phyloP scores from a whole-genome alignment of 2,329 filamentous ascomycete species.

The Fusarium sp. region DNA sequence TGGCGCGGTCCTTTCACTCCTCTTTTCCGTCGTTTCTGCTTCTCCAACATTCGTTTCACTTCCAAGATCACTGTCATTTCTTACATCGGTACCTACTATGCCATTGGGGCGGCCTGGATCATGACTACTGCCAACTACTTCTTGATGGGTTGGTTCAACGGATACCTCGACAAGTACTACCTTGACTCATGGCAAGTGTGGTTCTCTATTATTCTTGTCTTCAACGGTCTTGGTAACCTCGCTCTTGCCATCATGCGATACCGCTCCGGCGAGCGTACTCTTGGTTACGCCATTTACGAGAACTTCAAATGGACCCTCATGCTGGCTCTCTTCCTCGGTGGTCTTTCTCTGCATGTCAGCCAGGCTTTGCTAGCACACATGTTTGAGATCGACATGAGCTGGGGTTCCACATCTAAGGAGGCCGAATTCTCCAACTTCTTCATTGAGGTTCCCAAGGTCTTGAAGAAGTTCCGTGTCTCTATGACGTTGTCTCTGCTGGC shows the following conservation, averaged over 20 bases:
- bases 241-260: slow-evolving; percentile 81
- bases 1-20: slow-evolving; percentile 83
- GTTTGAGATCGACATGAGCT: slow-evolving; percentile 88
- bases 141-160: slow-evolving; percentile 82
- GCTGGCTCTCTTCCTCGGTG: slow-evolving; percentile 86
- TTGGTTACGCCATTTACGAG: slow-evolving; percentile 71
- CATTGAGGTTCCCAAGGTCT: slow-evolving; percentile 83
- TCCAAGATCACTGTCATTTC: slow-evolving; percentile 83
- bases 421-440: slow-evolving; percentile 87
- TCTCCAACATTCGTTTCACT: slow-evolving; percentile 80
- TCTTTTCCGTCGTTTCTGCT: slow-evolving; percentile 81
- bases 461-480: slow-evolving; percentile 83
- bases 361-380: slow-evolving; percentile 86
- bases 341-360: slow-evolving; percentile 84
- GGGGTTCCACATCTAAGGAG: slow-evolving; percentile 89
- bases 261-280: slow-evolving; percentile 73
- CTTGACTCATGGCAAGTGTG: slow-evolving; percentile 84
- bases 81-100: slow-evolving; percentile 86
- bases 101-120: slow-evolving; percentile 82
- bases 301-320: slow-evolving; percentile 82
- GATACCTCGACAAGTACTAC: slow-evolving; percentile 85
- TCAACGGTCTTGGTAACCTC: slow-evolving; percentile 81
- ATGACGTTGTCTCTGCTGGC: slow-evolving; percentile 73
- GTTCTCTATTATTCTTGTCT: slow-evolving; percentile 85
- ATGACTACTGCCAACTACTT: slow-evolving; percentile 83